Conservation (phyloP, 2,329 filamentous ascomycete genomes). For the Esteya vermicola region DNA sequence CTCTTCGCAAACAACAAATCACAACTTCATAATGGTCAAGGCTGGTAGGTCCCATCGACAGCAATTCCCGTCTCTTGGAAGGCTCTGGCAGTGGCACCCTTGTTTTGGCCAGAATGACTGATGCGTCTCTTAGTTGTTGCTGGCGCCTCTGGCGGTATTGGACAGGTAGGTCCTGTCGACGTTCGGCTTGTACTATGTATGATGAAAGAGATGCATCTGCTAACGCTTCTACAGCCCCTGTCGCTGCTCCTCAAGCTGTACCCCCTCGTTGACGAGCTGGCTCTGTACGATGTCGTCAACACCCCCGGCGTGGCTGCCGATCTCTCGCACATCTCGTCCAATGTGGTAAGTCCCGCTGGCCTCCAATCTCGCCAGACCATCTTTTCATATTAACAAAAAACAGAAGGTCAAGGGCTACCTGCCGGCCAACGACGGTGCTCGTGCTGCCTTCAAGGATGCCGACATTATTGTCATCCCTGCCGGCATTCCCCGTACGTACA, state of each 20-base stretch:
- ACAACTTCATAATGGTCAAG: slow-evolving; percentile 26
- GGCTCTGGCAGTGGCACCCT: too few species aligned
- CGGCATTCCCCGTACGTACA: slow-evolving; percentile 76
- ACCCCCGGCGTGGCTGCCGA: slow-evolving; percentile 92
- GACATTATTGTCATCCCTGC: slow-evolving; percentile 96
- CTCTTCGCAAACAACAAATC: too few species aligned
- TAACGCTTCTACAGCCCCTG: slow-evolving; percentile 50
- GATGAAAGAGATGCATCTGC: not conserved
- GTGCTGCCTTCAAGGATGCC: slow-evolving; percentile 78
- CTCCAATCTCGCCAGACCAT: not conserved
- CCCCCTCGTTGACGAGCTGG: slow-evolving; percentile 78
- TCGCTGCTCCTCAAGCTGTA: slow-evolving; percentile 91
- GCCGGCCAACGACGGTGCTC: slow-evolving; percentile 71
- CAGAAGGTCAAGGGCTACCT: slow-evolving; percentile 82
- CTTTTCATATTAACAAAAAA: not conserved
- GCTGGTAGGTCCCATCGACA: slow-evolving; percentile 16
- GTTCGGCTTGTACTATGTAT: not conserved
- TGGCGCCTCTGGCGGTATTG: slow-evolving; percentile 96
- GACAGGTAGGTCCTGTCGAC: slow-evolving; percentile 72
- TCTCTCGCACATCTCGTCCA: slow-evolving; percentile 91
- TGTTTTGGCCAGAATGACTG: not conserved
- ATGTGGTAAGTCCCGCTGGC: slow-evolving; percentile 42
- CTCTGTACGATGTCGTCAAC: slow-evolving; percentile 99
- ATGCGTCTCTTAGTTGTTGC: slow-evolving; percentile 50
- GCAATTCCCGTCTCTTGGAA: not conserved